Evolutionary conservation across 192 early-diverging fungal species (phyloP), one percentile per base, ranked within the genome.

Genomic region (Dimargaris verticillata): DNA sequence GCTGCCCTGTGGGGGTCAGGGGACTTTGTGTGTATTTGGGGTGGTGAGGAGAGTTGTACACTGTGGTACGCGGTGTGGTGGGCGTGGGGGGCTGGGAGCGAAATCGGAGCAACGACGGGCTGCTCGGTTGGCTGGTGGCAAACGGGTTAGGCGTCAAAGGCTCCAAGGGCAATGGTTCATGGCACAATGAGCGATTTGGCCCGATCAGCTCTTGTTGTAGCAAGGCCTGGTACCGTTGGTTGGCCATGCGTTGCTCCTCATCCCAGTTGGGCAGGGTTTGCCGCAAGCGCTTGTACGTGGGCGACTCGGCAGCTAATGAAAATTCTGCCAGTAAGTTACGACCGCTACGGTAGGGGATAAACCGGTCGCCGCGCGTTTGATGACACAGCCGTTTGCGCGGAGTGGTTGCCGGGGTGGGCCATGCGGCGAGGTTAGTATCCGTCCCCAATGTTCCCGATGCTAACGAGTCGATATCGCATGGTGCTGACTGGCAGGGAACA

Each of bases 321-420:
- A 59, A 59, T 24, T 59, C 57, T 0, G 57, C 57, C 18, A 44
- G 43, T 1, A 59, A 26, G 25, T 59, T 59, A 11, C 57, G 57
- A 41, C 57, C 57, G 7, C 41, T 59, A 13, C 57, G 57, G 38
- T 5, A 22, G 41, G 57, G 41, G 10, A 59, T 25, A 59, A 59
- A 59, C 22, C 57, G 33, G 43, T 59, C 57, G 4, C 57, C 57
- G 18, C 43, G 42, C n/a, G 57, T 43, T 11, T 44, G 42, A 12
- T 59, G 41, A 5, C 11, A 18, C 17, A 20, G 38, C 6, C 57
- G 57, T 44, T 59, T 59, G 25, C 57, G 57, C 12, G 57, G 41
- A 11, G 57, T 59, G 22, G 26, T 55, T 20, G 46, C 14, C 4
- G 46, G 46, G 12, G 46, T 6, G 20, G 20, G 46, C 46, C 46